Conservation (phyloP, 2,329 filamentous ascomycete genomes). For the Aphanoascus verrucosus region DNA sequence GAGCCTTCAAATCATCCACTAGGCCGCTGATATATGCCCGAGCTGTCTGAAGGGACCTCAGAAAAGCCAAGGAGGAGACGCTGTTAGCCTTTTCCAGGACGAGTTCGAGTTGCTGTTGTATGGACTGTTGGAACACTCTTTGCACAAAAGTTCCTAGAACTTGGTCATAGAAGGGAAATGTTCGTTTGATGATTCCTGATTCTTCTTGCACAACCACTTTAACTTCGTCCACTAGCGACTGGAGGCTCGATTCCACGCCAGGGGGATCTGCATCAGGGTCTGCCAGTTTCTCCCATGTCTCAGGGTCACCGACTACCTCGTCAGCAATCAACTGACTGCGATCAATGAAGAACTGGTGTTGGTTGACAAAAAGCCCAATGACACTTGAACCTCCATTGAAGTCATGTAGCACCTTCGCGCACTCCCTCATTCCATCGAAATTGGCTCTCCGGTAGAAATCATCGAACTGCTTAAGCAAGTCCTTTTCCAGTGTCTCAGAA, state of each 20-base stretch:
- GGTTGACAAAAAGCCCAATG: conserved; percentile 92
- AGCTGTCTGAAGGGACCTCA: conserved; percentile 82
- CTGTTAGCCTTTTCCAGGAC: conserved; percentile 89
- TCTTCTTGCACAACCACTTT: conserved; percentile 94
- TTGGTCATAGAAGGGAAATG: conserved; percentile 92
- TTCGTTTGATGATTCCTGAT: conserved; percentile 89
- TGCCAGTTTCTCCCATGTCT: conserved; percentile 82
- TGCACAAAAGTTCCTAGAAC: conserved; percentile 89
- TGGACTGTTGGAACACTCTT: conserved; percentile 92
- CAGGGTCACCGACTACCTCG: conserved; percentile 52
- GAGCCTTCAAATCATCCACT: conserved; percentile 85
- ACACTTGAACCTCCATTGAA: conserved; percentile 95
- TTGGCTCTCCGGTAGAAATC: conserved; percentile 91
- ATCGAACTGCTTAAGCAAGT: conserved; percentile 91
- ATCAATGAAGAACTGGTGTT: conserved; percentile 99
- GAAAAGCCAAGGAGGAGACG: conserved; percentile 81
- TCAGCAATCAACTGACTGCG: conserved; percentile 82
- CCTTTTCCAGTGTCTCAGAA: conserved; percentile 88
- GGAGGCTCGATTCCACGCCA: conserved; percentile 80
- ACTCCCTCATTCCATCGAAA: conserved; percentile 97
- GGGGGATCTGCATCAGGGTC: conserved; percentile 90
- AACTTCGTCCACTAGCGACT: conserved; percentile 87
- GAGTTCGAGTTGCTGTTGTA: conserved; percentile 91
- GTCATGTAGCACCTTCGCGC: conserved; percentile 82
- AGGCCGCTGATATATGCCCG: conserved; percentile 76